Percentiles rank a stretch among this genome's conserved stretches.
Evolutionary conservation across 495 filamentous ascomycete species (phyloP).

Genomic region (Hypoxylon subgilvum): DNA sequence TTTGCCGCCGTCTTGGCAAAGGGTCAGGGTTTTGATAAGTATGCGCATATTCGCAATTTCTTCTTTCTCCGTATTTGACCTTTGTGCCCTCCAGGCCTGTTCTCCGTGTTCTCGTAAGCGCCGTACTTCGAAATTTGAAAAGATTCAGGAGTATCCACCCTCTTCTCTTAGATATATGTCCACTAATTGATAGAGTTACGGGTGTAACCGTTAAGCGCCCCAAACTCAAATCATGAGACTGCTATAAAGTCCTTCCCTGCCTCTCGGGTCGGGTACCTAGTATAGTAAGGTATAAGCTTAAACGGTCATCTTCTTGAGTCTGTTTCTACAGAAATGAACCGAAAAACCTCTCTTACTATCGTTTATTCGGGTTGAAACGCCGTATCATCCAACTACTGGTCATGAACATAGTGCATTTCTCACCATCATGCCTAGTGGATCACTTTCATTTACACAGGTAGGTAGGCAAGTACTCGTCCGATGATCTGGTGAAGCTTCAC

Average conservation of each 20-base stretch:
- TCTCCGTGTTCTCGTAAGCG: slow-evolving; percentile 26
- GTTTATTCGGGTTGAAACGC: neutral
- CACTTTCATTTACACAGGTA: too few species aligned
- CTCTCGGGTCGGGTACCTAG: too few species aligned
- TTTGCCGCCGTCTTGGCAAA: slow-evolving; percentile 32
- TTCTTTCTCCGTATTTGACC: neutral
- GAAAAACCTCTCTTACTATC: too few species aligned
- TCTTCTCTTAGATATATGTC: too few species aligned
- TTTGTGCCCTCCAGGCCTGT: neutral
- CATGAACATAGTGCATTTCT: neutral
- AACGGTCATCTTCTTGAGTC: neutral
- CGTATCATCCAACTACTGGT: neutral
- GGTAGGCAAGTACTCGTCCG: too few species aligned
- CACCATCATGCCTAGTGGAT: too few species aligned
- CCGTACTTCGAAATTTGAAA: slow-evolving; percentile 15
- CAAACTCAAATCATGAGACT: slow-evolving; percentile 18
- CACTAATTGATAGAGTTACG: neutral
- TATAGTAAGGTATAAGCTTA: slow-evolving; percentile 15
- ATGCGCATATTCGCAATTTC: neutral
- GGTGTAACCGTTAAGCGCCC: slow-evolving; percentile 30
- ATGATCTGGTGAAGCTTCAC: too few species aligned
- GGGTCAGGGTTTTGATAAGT: neutral
- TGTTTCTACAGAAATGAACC: too few species aligned
- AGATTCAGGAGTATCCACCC: neutral
- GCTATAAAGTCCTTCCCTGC: neutral